Evolutionary conservation across 164 flowering plant species (phyloP), one percentile per base, ranked within the genome.

Genomic region (Annona cherimola): DNA sequence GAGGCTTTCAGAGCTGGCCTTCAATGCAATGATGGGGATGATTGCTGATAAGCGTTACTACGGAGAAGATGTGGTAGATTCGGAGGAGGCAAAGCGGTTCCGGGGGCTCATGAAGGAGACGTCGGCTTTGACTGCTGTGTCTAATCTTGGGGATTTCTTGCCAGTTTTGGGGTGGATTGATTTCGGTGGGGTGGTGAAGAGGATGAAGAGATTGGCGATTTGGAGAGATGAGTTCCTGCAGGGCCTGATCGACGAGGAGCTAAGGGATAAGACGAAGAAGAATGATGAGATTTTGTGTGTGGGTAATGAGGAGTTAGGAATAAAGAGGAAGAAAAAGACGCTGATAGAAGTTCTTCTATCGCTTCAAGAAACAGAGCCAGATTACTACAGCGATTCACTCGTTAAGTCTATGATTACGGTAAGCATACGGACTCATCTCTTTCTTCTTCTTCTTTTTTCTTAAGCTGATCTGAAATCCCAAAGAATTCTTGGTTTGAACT

Each of bases 1-100:
- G 66, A 77, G 69, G 62, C 66, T 85, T 12, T 20, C 68, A 1
- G 74, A 74, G 42, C 39, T 88, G 61, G 65, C 78, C 2, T 76
- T 78, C 50, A 84, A 83, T 57, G 73, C 69, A 2, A 74, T 85
- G n/a, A 76, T 80, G 81, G 79, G 80, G 73, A 83, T 87, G 83
- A 55, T 81, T 6, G 80, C 83, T 1, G 86, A 83, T 66, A 85
- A 84, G 73, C 55, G 83, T 57, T 83, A 76, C 54, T 80, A 55
- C 16, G 80, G 76, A 16, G 78, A 80, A 6, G 76, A 69, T 5
- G 71, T 64, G 65, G 66, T 4, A 14, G 26, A 69, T 8, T 4
- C 5, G 54, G 70, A 67, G 14, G 76, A 73, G 66, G 71, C 64
- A 5, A 26, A 60, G 66, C 42, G 40, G 54, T 73, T 73, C 45